phyloP scores from a whole-genome alignment of 805 yeast genomes.

The Metschnikowia gruessii region DNA sequence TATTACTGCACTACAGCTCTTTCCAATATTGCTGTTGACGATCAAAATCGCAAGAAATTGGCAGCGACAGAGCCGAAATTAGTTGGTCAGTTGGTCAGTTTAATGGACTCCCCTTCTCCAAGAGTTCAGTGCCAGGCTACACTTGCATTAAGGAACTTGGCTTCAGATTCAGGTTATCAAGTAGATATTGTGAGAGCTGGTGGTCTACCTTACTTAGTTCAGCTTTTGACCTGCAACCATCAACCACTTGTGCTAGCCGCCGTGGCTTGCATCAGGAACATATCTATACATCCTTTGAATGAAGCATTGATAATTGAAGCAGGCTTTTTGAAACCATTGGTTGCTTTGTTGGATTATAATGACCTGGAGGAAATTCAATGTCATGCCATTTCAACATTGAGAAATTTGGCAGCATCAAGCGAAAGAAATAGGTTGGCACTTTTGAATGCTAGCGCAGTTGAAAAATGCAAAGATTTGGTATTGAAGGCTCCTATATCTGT shows the following conservation, averaged over 20 bases:
- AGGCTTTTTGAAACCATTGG: constrained; percentile 90
- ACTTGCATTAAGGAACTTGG: constrained; percentile 89
- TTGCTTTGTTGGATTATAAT: constrained; percentile 73
- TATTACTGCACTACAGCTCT: constrained; percentile 97
- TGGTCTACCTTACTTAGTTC: constrained; percentile 91
- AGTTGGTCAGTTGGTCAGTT: constrained; percentile 78
- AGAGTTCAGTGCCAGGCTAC: constrained; percentile 99
- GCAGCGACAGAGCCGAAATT: constrained; percentile 91
- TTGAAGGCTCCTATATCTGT: constrained; percentile 84
- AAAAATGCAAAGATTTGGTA: constrained; percentile 85
- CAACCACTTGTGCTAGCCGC: constrained; percentile 93
- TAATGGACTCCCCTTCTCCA: constrained; percentile 92
- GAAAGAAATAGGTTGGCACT: constrained; percentile 90
- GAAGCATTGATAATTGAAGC: constrained; percentile 96
- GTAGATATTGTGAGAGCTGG: constrained; percentile 94
- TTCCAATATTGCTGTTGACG: constrained; percentile 96
- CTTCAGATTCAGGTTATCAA: constrained; percentile 94
- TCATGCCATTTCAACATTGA: constrained; percentile 93
- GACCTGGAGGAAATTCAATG: constrained; percentile 97
- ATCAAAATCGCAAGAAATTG: constrained; percentile 79
- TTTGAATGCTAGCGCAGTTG: constrained; percentile 93
- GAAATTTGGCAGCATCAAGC: constrained; percentile 93
- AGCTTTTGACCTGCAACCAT: constrained; percentile 80
- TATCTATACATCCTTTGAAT: constrained; percentile 93
- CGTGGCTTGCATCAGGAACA: constrained; percentile 96